Conservation (phyloP, 768 basidiomycete species). For the Naganishia friedmannii region DNA sequence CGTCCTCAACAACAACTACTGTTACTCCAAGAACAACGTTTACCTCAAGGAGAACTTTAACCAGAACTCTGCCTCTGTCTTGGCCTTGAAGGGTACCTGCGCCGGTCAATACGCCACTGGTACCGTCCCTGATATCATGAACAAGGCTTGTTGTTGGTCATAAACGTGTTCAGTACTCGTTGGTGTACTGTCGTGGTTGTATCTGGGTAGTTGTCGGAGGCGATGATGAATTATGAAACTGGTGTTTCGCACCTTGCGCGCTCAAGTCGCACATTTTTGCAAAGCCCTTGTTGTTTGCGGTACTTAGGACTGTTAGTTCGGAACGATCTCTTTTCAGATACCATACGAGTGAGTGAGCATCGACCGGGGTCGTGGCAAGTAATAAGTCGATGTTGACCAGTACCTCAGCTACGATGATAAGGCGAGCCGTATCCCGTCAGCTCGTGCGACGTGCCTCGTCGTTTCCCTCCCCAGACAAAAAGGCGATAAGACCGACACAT, state of each 20-base stretch:
- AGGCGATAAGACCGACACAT: too few relatives aligned
- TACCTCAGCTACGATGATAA: too few relatives aligned
- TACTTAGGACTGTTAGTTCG: too few relatives aligned
- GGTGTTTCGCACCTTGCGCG: background rate
- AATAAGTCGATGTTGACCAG: too few relatives aligned
- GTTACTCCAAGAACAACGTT: constrained; percentile 56
- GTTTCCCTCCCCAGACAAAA: too few relatives aligned
- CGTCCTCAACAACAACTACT: constrained; percentile 24
- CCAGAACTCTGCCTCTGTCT: constrained; percentile 87
- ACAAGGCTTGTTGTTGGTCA: constrained; percentile 24
- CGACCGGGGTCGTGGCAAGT: too few relatives aligned
- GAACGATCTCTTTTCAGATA: too few relatives aligned
- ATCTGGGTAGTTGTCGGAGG: background rate
- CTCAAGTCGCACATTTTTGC: background rate
- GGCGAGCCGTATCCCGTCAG: too few relatives aligned
- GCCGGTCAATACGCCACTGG: background rate
- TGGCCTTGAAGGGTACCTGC: constrained; percentile 67
- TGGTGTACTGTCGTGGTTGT: background rate
- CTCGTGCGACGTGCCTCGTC: too few relatives aligned
- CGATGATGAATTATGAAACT: background rate
- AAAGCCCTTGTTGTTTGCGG: too few relatives aligned
- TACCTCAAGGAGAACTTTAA: constrained; percentile 82
- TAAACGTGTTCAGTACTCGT: background rate
- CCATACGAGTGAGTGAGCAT: too few relatives aligned
- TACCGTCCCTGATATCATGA: constrained; percentile 14